A percentile compares a stretch with the other conserved stretches of the same genome.
Evolutionary conservation across 2,329 filamentous ascomycete genomes (phyloP).

Genomic region (Aureobasidium melanogenum): DNA sequence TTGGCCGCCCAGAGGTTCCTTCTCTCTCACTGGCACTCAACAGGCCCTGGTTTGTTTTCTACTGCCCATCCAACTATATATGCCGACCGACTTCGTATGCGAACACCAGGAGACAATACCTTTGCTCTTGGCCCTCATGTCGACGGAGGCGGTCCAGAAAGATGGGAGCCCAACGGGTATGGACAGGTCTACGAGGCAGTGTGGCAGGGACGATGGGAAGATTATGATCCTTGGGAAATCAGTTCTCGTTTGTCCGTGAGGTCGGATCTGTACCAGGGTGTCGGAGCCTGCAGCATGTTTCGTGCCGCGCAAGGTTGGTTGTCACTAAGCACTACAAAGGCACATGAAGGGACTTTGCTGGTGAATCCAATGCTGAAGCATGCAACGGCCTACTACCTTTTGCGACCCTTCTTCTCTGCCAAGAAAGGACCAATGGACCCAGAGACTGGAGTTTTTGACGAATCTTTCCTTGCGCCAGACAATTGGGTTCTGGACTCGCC

Average conservation of each 20-base stretch:
- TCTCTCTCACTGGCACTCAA: constrained; percentile 40
- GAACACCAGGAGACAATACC: constrained; percentile 45
- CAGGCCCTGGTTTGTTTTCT: constrained; percentile 34
- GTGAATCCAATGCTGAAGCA: constrained; percentile 71
- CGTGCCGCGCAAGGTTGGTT: constrained; percentile 88
- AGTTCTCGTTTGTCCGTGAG: constrained; percentile 57
- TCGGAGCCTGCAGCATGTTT: constrained; percentile 76
- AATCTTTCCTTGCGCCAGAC: constrained; percentile 37
- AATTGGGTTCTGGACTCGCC: constrained; percentile 53
- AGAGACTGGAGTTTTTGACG: constrained; percentile 22
- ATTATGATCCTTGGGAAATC: constrained; percentile 74
- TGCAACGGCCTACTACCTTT: constrained; percentile 68
- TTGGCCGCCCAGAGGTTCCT: constrained; percentile 39
- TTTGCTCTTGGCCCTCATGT: constrained; percentile 48
- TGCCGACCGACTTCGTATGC: constrained; percentile 40
- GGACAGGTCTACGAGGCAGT: constrained; percentile 63
- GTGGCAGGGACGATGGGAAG: constrained; percentile 66
- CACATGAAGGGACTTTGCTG: constrained; percentile 67
- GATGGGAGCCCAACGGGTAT: constrained; percentile 53
- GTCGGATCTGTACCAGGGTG: constrained; percentile 68
- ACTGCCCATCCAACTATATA: constrained; percentile 38
- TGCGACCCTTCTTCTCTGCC: constrained; percentile 75
- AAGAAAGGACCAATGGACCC: constrained; percentile 30
- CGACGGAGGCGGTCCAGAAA: constrained; percentile 40
- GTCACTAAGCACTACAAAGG: constrained; percentile 48